Percentiles rank a stretch among this genome's conserved stretches.
phyloP scores from a whole-genome alignment of 306 rosid species.

The Casuarina glauca region DNA sequence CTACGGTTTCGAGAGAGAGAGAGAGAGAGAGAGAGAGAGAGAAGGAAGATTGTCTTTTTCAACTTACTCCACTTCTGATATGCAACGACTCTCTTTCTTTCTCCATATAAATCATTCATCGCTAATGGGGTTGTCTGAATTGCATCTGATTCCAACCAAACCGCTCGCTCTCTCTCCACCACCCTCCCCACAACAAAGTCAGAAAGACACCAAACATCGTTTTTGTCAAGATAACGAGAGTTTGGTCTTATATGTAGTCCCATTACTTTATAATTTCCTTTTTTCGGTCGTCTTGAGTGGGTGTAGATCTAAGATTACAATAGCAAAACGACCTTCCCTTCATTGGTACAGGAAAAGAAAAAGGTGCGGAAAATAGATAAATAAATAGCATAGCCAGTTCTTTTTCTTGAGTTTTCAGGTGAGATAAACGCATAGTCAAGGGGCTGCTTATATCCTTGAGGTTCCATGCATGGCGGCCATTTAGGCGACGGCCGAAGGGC shows the following conservation, averaged over 20 bases:
- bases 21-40: conserved; percentile 1
- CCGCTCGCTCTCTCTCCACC: conserved; percentile 15
- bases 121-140: conserved; percentile 5
- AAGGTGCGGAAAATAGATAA: not conserved
- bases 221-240: conserved; percentile 30
- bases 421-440: not conserved
- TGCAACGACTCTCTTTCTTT: conserved; percentile 28
- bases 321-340: not conserved
- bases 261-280: not conserved
- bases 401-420: not conserved
- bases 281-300: not conserved
- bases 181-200: conserved; percentile 16
- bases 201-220: conserved; percentile 29
- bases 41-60: conserved; percentile 18
- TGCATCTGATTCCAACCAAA: conserved; percentile 22
- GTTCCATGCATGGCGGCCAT: not conserved
- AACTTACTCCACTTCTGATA: conserved; percentile 28
- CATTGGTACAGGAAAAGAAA: not conserved
- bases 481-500: too few relatives aligned
- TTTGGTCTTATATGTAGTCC: conserved; percentile 7
- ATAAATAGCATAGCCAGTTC: not conserved
- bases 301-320: not conserved
- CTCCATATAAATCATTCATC: not conserved
- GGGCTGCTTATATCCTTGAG: not conserved
- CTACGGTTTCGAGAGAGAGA: not conserved